Base-by-base conservation (phyloP, 2,329 filamentous ascomycete species). In the Esteya vermicola region DNA sequence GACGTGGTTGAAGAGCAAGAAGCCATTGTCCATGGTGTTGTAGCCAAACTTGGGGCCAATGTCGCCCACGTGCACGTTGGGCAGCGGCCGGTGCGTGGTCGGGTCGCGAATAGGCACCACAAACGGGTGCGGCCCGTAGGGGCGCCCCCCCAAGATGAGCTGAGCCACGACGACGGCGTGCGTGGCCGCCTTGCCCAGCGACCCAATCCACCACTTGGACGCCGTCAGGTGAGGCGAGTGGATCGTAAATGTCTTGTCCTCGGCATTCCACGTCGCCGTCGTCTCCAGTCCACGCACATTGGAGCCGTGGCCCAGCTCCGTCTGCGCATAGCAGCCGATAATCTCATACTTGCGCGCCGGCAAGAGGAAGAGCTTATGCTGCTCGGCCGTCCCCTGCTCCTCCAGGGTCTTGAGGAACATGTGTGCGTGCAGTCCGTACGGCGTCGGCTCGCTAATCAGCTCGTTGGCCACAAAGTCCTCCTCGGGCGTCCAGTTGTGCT, bases 191-290 rank as follows among this genome's bases (percentile, higher is more conserved):
- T 79, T 70, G 38, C 82, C 83, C 4, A 88, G 67, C 10, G 80
- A 82, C 2, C 83, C 83, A 50, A 85, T 85, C 83, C 83, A 88
- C 81, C 81, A 89, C 54, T 89, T 89, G 26, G 78, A 80, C 0
- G 81, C 72, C 2, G 82, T 86, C 41, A 86, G 64, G 45, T 75
- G 67, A 9, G 82, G 82, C 1, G 79, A 84, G 57, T 86, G 75
- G 27, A 88, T 66, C 13, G 67, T 78, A 51, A 88, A 86, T 4
- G 76, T 83, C 65, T 83, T 80, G 57, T 84, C 78, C 6, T 76
- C 63, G 4, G 72, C 62, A 51, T 83, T 79, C 80, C 80, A 86
- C 1, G 75, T 84, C 1, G 80, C 80, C 0, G 73, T 80, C 0
- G 78, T 83, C 58, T 84, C 78, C 12, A 84, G 63, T 12, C 80